Evolutionary conservation across 73 alveolate species (phyloP).

Genomic region (Paramecium pentaurelia): DNA sequence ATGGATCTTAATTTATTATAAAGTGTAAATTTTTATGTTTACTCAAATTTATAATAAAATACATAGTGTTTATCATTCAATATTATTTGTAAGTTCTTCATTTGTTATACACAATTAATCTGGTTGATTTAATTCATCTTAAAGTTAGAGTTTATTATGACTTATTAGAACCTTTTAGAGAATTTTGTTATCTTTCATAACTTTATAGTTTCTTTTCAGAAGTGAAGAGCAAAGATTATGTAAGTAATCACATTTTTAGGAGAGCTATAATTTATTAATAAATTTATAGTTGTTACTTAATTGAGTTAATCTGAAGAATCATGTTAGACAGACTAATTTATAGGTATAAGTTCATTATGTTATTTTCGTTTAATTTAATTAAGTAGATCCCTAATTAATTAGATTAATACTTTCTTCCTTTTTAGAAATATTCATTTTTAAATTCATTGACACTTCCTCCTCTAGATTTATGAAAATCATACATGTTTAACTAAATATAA

Average conservation of each 20-base stretch:
- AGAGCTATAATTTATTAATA: background rate
- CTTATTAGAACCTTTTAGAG: background rate
- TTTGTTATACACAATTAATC: background rate
- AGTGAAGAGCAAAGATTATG: background rate
- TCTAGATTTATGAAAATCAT: conserved; percentile 57
- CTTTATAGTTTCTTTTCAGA: background rate
- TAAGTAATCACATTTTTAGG: background rate
- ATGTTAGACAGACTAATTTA: background rate
- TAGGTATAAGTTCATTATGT: background rate
- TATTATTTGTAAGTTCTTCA: background rate
- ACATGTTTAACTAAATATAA: conserved; percentile 44
- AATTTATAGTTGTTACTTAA: background rate
- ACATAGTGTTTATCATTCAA: background rate
- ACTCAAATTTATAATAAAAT: background rate
- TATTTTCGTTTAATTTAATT: background rate
- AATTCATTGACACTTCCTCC: conserved; percentile 37
- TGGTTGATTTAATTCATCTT: background rate
- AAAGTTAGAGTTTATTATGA: background rate
- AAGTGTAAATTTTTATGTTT: background rate
- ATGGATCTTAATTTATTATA: no score
- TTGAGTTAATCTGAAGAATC: background rate
- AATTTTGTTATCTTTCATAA: background rate
- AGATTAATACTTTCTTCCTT: conserved; percentile 32
- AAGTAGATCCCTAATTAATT: conserved; percentile 15
- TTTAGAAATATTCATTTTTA: conserved; percentile 40